Percentiles rank a stretch among this genome's conserved stretches.
These are phyloP conservation scores for Cladosporium colombiae DNA, from an alignment of 2,329 filamentous ascomycete species.

Conservation along the genomic window DNA sequence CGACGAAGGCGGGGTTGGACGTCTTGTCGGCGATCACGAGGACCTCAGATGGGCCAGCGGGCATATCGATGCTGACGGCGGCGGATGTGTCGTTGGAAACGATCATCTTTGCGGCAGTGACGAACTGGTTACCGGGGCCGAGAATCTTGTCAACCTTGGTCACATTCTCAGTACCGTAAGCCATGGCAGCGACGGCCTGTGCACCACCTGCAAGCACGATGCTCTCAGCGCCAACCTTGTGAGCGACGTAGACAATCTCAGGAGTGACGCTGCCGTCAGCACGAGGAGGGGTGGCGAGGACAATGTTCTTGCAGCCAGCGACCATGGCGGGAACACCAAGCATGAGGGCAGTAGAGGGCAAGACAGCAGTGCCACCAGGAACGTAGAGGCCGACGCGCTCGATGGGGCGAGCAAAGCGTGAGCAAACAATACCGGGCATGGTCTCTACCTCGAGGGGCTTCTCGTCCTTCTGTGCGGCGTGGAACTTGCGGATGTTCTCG, in stretches of 20 bases:
- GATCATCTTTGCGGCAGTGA: slow-evolving; percentile 97
- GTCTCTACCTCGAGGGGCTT: slow-evolving; percentile 86
- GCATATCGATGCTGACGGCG: slow-evolving; percentile 96
- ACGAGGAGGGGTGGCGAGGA: slow-evolving; percentile 87
- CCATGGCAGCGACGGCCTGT: slow-evolving; percentile 93
- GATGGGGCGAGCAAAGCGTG: slow-evolving; percentile 87
- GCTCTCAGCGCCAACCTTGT: slow-evolving; percentile 93
- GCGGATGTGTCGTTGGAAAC: slow-evolving; percentile 97
- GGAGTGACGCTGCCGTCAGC: slow-evolving; percentile 88
- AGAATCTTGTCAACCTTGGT: slow-evolving; percentile 99
- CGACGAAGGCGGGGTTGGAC: slow-evolving; percentile 91
- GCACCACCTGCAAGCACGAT: slow-evolving; percentile 95
- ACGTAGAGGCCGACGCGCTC: slow-evolving; percentile 96
- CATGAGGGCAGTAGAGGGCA: slow-evolving; percentile 97
- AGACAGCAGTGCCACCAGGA: slow-evolving; percentile 92
- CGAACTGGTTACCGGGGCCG: slow-evolving; percentile 96
- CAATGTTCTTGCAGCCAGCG: slow-evolving; percentile 91
- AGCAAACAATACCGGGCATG: slow-evolving; percentile 96
- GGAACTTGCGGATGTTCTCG: slow-evolving; percentile 93
- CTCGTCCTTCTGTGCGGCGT: slow-evolving; percentile 84
- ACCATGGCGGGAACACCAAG: slow-evolving; percentile 97
- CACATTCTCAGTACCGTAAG: slow-evolving; percentile 92
- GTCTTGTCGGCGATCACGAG: slow-evolving; percentile 90
- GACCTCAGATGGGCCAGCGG: slow-evolving; percentile 92
- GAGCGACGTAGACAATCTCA: slow-evolving; percentile 94